These are phyloP conservation scores for Gillenia trifoliata DNA, from an alignment of 306 rosid genomes.

Conservation along the genomic window DNA sequence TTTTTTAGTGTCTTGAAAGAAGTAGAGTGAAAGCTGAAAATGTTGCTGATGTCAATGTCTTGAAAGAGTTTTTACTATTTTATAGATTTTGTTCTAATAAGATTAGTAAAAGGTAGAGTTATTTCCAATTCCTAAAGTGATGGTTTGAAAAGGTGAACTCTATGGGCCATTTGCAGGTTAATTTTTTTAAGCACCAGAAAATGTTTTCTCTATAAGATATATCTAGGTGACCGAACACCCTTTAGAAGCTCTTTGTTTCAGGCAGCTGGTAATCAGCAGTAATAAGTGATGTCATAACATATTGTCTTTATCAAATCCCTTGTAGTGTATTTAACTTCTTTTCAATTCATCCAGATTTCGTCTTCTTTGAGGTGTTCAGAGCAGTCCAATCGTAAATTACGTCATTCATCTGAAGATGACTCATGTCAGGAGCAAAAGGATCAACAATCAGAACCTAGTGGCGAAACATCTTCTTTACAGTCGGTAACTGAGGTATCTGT, in stretches of 20 bases:
- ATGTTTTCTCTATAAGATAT: not conserved
- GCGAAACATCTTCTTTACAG: constrained; percentile 16
- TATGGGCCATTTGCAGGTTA: not conserved
- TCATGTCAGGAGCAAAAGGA: constrained; percentile 22
- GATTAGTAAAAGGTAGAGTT: not conserved
- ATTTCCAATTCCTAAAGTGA: not conserved
- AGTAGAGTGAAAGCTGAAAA: not conserved
- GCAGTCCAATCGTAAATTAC: constrained; percentile 20
- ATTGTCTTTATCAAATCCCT: not conserved
- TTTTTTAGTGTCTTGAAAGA: not conserved
- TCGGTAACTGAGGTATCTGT: constrained; percentile 36
- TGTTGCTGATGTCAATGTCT: not conserved
- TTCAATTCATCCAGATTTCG: constrained; percentile 22
- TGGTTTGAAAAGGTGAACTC: not conserved
- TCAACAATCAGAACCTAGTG: constrained; percentile 27
- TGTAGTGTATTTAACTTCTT: not conserved
- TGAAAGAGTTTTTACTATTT: not conserved
- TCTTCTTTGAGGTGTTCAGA: constrained; percentile 31
- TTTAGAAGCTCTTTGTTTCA: not conserved
- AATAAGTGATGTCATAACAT: not conserved
- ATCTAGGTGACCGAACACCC: not conserved
- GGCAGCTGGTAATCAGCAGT: not conserved
- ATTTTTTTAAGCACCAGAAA: not conserved
- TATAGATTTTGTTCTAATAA: too few relatives aligned
- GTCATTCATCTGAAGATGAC: constrained; percentile 16